Percentiles rank a stretch among this genome's conserved stretches.
phyloP scores from a whole-genome alignment of 192 early-diverging fungal species.

The Coemansia sp. region DNA sequence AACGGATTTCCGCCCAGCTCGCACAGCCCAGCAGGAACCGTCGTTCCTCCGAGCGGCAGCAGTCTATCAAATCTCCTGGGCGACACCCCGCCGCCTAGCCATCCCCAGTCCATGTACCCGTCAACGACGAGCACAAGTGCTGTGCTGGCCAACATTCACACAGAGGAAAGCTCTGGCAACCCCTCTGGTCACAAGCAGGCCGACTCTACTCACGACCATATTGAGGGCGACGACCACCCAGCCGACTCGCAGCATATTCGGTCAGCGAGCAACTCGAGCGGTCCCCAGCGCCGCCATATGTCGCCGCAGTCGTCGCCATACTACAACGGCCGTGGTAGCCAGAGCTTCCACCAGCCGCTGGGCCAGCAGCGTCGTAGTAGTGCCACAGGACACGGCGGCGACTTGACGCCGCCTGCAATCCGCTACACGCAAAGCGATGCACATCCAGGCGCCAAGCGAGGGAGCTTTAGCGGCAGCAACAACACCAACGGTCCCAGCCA shows the following conservation, averaged over 20 bases:
- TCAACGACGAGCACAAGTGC: neutral
- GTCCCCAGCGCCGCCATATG: conserved; percentile 8
- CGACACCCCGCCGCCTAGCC: neutral
- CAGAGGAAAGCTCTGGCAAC: neutral
- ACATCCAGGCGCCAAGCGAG: conserved; percentile 1
- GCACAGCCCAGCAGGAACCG: neutral
- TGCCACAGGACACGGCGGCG: neutral
- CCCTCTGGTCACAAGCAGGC: neutral
- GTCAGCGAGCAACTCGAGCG: conserved; percentile 17
- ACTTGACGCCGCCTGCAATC: conserved; percentile 29
- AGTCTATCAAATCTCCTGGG: conserved; percentile 6
- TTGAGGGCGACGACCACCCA: neutral
- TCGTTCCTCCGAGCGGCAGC: neutral
- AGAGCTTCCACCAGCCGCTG: conserved; percentile 11
- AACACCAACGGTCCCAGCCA: conserved; percentile 11
- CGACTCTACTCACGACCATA: neutral
- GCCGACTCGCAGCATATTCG: conserved; percentile 7
- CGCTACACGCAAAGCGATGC: conserved; percentile 32
- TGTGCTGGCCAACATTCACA: neutral
- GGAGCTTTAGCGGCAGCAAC: conserved; percentile 7
- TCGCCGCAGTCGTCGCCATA: conserved; percentile 7
- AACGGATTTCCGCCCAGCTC: neutral
- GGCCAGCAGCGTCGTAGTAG: conserved; percentile 2
- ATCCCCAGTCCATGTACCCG: neutral
- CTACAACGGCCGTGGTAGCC: conserved; percentile 5